phyloP scores from a whole-genome alignment of 2,329 filamentous ascomycete species.

The Lojkania enalia region DNA sequence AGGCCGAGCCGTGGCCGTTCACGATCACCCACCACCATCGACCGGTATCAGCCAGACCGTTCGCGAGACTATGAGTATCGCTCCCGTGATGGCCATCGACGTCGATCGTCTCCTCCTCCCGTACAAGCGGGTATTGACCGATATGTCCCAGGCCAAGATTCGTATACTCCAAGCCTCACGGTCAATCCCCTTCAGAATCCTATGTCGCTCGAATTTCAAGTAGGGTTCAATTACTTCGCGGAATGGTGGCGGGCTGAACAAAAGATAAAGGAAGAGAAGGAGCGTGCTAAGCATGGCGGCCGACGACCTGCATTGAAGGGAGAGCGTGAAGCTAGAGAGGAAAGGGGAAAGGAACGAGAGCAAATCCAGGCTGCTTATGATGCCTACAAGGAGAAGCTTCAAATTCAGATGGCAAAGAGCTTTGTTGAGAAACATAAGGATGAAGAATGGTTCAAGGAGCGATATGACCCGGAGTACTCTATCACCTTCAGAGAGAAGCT shows the following conservation, averaged over 20 bases:
- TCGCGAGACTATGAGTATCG: conserved; percentile 69
- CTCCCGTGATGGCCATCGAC: conserved; percentile 63
- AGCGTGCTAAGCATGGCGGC: conserved; percentile 69
- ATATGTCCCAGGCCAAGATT: conserved; percentile 77
- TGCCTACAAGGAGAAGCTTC: conserved; percentile 66
- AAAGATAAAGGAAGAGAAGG: conserved; percentile 79
- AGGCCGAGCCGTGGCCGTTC: conserved; percentile 58
- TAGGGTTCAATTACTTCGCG: conserved; percentile 82
- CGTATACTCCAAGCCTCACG: conserved; percentile 53
- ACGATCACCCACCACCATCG: conserved; percentile 70
- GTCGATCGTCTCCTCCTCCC: conserved; percentile 62
- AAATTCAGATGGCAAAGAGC: conserved; percentile 75
- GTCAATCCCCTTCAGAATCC: conserved; percentile 74
- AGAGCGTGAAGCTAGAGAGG: conserved; percentile 68
- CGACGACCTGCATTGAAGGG: conserved; percentile 67
- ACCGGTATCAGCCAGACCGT: conserved; percentile 76
- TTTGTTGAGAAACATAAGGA: conserved; percentile 93
- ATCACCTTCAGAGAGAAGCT: conserved; percentile 75
- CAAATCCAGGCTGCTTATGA: conserved; percentile 74
- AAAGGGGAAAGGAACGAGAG: conserved; percentile 76
- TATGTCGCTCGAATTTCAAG: conserved; percentile 73
- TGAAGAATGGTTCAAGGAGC: conserved; percentile 97
- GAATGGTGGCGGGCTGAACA: conserved; percentile 87
- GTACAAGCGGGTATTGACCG: conserved; percentile 75
- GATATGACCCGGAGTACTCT: conserved; percentile 82